These are phyloP conservation scores for Schizosaccharomyces japonicus DNA, from an alignment of 805 yeast species.

Conservation along the genomic window DNA sequence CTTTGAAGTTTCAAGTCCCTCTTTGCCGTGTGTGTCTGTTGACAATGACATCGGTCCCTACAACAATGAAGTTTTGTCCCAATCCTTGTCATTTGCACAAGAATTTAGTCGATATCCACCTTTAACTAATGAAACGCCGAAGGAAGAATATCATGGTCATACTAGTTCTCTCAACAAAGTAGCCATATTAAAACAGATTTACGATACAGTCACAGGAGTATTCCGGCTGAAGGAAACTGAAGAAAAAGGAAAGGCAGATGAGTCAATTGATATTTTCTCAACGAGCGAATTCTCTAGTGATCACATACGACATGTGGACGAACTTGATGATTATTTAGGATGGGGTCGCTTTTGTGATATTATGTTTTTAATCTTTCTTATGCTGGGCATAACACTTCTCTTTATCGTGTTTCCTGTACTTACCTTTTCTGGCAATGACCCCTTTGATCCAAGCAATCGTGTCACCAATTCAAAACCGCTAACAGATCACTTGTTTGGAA, in stretches of 20 bases:
- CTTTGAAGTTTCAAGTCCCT: too few relatives aligned
- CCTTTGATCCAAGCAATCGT: not conserved
- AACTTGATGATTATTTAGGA: not conserved
- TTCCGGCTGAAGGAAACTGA: not conserved
- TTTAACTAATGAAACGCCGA: not conserved
- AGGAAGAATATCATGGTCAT: too few relatives aligned
- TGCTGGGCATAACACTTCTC: conserved; percentile 37
- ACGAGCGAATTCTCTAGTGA: too few relatives aligned
- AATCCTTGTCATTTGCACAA: not conserved
- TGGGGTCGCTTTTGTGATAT: not conserved
- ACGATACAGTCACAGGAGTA: not conserved
- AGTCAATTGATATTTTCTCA: not conserved
- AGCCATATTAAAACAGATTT: not conserved
- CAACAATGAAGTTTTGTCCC: not conserved
- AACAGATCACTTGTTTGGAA: conserved; percentile 31
- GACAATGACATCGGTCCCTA: too few relatives aligned
- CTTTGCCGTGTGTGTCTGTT: too few relatives aligned
- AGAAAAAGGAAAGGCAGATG: not conserved
- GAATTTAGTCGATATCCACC: not conserved
- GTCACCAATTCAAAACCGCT: not conserved
- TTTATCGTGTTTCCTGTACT: conserved; percentile 64
- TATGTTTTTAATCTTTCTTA: not conserved
- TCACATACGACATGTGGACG: too few relatives aligned
- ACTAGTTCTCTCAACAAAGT: not conserved
- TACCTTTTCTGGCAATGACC: conserved; percentile 43